phyloP scores from a whole-genome alignment of 257 asterid species.

The Salvia miltiorrhiza region DNA sequence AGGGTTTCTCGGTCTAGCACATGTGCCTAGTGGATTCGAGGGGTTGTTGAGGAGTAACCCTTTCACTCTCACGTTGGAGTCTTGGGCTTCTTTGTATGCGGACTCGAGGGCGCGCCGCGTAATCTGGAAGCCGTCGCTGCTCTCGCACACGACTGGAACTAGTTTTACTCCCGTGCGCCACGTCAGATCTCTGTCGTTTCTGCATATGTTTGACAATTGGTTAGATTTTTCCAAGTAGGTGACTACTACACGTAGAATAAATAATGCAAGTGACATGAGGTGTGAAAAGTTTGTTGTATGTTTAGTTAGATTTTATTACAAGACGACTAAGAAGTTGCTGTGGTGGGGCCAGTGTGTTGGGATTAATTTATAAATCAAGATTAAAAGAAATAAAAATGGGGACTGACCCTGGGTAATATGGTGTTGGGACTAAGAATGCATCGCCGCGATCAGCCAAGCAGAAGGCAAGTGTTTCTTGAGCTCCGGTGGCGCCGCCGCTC shows the following conservation, averaged over 20 bases:
- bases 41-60: conserved; percentile 81
- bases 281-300: not conserved
- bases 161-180: conserved; percentile 78
- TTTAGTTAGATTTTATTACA: conserved; percentile 1
- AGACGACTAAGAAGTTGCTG: conserved; percentile 8
- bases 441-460: conserved; percentile 90
- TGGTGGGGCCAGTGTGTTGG: conserved; percentile 1
- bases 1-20: conserved; percentile 57
- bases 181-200: conserved; percentile 75
- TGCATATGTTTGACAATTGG: conserved; percentile 19
- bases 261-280: conserved; percentile 12
- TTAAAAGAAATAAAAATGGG: no score
- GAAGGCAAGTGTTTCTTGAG: conserved; percentile 68
- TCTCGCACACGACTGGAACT: conserved; percentile 60
- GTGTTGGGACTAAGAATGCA: conserved; percentile 79
- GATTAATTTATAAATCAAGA: no score
- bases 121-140: conserved; percentile 61
- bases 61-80: conserved; percentile 55
- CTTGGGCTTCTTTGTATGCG: conserved; percentile 59
- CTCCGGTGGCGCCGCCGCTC: conserved; percentile 97
- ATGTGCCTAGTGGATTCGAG: conserved; percentile 83
- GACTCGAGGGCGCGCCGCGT: conserved; percentile 53
- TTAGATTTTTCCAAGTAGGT: no score
- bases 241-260: no score
- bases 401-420: conserved; percentile 81